Evolutionary conservation across 2,329 filamentous ascomycete species (phyloP).

Genomic region (Colletotrichum trifolii): DNA sequence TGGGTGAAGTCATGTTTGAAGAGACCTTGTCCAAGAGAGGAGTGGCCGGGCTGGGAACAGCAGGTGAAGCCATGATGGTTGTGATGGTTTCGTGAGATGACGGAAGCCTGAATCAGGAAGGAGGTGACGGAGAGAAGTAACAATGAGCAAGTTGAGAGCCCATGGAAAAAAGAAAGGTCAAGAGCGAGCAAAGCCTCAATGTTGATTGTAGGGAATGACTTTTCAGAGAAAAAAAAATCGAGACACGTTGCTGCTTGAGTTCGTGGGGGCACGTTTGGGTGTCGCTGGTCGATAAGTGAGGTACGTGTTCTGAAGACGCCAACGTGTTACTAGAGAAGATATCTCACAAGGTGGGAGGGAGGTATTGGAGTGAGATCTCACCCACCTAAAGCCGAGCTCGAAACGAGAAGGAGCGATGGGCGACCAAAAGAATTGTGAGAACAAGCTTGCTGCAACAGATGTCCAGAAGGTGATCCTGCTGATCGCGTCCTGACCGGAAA

Average conservation of each 20-base stretch:
- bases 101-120: background rate
- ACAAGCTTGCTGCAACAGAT: slow-evolving; percentile 3
- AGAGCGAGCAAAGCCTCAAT: too few species aligned
- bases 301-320: too few species aligned
- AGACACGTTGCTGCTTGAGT: background rate
- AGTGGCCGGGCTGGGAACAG: slow-evolving; percentile 20
- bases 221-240: too few species aligned
- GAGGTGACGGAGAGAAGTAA: background rate
- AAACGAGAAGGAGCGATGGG: background rate
- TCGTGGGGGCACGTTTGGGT: background rate
- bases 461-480: background rate
- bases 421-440: too few species aligned
- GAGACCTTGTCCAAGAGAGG: slow-evolving; percentile 44
- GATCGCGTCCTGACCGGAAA: background rate
- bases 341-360: background rate
- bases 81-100: background rate
- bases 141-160: background rate
- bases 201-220: too few species aligned
- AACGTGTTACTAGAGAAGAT: too few species aligned
- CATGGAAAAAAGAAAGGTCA: background rate
- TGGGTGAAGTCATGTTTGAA: slow-evolving; percentile 39
- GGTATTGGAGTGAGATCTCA: background rate
- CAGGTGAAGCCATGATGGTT: slow-evolving; percentile 34
- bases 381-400: background rate
- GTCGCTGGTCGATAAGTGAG: too few species aligned